Evolutionary conservation across 2,329 filamentous ascomycete species (phyloP), one percentile per base, ranked within the genome.

Genomic region (Didymellaceae sp.): DNA sequence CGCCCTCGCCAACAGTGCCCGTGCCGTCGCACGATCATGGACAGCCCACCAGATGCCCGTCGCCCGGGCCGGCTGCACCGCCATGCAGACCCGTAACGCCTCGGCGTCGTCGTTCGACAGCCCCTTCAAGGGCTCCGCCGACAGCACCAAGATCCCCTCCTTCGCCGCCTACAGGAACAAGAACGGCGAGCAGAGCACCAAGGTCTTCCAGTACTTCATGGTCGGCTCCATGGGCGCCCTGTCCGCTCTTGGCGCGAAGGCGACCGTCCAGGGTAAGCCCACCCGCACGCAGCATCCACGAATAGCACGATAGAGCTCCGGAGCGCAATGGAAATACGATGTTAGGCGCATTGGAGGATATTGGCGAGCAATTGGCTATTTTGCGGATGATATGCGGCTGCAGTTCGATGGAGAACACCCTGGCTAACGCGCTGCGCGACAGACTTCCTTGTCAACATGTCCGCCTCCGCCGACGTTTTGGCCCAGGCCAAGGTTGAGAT

Each of bases 371-470:
- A 74, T 69, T 70, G 67, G 63, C 58, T 52, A 47, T 55, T 64
- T 65, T 61, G 55, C 43, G 45, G 63, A 71, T 68, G 68, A 56
- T 45, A 46, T 56, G 62, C 56, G 38, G 24, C 37, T 21, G 40
- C 49, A 42, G 28, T 38, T 45, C 56, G 67, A 72, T 71, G 66
- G 35, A 59, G 55, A 57, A 43, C 30, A 42, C 25, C 21, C 40
- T 18, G 57, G 67, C 68, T 72, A 67, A 72, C 64, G 47, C 56
- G 30, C 45, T 54, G 52, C 57, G 55, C 58, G 43, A 63, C 78
- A 99, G 94, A 99, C 81, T 99, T 99, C 86, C 85, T 99, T 61
- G 91, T 96, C 82, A 99, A 97, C 86, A 97, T 99, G 95, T 95
- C 93, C 71, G 94, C 94, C 59, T 99, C 94, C 57, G 94, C 94